phyloP scores from a whole-genome alignment of 1,139 yeast genomes.

The Neolecta irregularis region DNA sequence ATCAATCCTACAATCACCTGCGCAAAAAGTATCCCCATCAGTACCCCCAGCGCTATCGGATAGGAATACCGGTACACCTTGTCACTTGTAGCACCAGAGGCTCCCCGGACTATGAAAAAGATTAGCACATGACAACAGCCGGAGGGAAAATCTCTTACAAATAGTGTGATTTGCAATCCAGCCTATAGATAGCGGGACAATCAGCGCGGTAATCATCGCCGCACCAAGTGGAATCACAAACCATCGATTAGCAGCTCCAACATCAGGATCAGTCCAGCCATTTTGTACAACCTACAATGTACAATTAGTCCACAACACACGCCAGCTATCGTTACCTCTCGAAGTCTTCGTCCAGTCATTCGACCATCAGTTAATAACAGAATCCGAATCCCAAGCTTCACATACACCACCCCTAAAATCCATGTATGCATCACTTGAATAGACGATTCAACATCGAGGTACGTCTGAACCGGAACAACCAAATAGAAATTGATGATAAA shows the following conservation, averaged over 20 bases:
- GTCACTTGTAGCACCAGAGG: slow-evolving; percentile 11
- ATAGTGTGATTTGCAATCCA: slow-evolving; percentile 3
- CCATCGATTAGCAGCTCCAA: slow-evolving; percentile 5
- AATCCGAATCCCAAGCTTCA: slow-evolving; percentile 6
- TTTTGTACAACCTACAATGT: slow-evolving; percentile 3
- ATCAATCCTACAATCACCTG: slow-evolving; percentile 11
- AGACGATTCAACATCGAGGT: slow-evolving; percentile 6
- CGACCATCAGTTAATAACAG: slow-evolving; percentile 7
- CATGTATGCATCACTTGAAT: slow-evolving; percentile 10
- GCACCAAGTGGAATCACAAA: slow-evolving; percentile 7
- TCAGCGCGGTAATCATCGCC: slow-evolving; percentile 5
- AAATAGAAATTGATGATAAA: slow-evolving; percentile 11
- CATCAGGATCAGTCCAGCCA: slow-evolving; percentile 10
- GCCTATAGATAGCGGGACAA: slow-evolving; percentile 9
- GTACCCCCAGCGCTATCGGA: slow-evolving; percentile 10
- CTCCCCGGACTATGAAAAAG: slow-evolving; percentile 12
- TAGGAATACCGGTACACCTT: slow-evolving; percentile 11
- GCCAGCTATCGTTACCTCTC: not conserved
- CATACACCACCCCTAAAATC: slow-evolving; percentile 10
- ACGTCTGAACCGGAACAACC: slow-evolving; percentile 9
- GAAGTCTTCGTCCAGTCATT: slow-evolving; percentile 2
- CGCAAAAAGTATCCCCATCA: slow-evolving; percentile 3
- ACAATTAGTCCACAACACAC: not conserved
- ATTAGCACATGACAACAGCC: slow-evolving; percentile 12
- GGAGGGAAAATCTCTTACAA: slow-evolving; percentile 9